Conservation (phyloP, 2,329 filamentous ascomycete genomes). For the Ceratocystis variospora region DNA sequence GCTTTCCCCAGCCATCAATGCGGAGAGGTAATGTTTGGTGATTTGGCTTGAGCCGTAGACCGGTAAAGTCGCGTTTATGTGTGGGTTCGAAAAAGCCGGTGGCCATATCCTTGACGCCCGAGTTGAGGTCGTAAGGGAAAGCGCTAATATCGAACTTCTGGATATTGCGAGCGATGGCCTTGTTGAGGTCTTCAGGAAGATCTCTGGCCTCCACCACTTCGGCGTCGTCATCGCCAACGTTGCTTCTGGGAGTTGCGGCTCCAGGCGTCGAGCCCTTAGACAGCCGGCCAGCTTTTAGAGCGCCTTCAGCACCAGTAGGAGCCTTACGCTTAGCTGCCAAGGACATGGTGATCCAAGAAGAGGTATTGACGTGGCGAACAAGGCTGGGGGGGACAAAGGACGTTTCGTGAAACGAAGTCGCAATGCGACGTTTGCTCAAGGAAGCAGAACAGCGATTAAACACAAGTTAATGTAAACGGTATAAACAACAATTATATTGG, state of each 20-base stretch:
- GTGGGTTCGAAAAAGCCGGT: constrained; percentile 34
- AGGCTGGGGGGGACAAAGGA: background rate
- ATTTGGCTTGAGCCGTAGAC: constrained; percentile 70
- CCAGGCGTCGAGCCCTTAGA: constrained; percentile 48
- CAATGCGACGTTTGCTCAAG: background rate
- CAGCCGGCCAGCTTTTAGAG: constrained; percentile 41
- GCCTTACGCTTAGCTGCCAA: constrained; percentile 52
- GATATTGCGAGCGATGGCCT: constrained; percentile 40
- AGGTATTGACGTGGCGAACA: too few relatives aligned
- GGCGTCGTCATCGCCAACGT: constrained; percentile 41
- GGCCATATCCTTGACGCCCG: constrained; percentile 31
- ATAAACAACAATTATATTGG: background rate
- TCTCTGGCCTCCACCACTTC: constrained; percentile 30
- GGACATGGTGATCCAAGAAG: constrained; percentile 39
- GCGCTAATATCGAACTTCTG: constrained; percentile 48
- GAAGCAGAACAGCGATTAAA: background rate
- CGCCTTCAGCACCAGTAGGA: constrained; percentile 32
- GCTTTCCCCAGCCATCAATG: constrained; percentile 77
- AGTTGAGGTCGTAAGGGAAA: constrained; percentile 25
- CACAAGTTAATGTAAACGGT: background rate
- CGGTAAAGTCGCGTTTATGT: constrained; percentile 55
- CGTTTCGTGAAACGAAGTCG: background rate
- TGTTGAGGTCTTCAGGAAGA: constrained; percentile 32
- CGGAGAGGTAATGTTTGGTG: constrained; percentile 82
- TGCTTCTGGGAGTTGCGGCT: constrained; percentile 44